Conservation (phyloP, 495 filamentous ascomycete genomes). For the Penicillium longicatenatum region DNA sequence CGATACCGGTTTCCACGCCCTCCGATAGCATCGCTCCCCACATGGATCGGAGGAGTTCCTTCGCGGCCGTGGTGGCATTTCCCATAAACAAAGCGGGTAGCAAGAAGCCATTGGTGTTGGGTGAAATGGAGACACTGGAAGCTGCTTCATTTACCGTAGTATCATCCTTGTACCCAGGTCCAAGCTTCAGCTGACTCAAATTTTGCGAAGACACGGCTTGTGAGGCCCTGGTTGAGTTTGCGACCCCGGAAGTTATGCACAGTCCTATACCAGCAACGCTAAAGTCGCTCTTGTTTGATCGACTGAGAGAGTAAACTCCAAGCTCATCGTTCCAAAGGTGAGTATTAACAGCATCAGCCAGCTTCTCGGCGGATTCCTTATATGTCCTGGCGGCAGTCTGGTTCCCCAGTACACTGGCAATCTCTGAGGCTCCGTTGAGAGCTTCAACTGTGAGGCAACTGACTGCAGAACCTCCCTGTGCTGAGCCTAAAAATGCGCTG, state of each 20-base stretch:
- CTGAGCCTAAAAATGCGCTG: slow-evolving; percentile 1
- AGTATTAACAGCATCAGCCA: slow-evolving; percentile 25
- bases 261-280: slow-evolving; percentile 27
- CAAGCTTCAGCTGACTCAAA: slow-evolving; percentile 5
- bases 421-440: slow-evolving; percentile 15
- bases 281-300: slow-evolving; percentile 17
- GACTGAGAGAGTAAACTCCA: slow-evolving; percentile 26
- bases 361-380: not conserved
- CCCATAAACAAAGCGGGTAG: slow-evolving; percentile 16
- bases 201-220: slow-evolving; percentile 12
- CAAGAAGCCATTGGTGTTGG: slow-evolving; percentile 22
- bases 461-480: slow-evolving; percentile 1
- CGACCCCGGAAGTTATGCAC: slow-evolving; percentile 29
- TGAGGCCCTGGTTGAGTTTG: slow-evolving; percentile 13
- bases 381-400: slow-evolving; percentile 3
- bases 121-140: slow-evolving; percentile 14
- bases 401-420: slow-evolving; percentile 9
- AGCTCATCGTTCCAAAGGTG: slow-evolving; percentile 28
- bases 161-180: slow-evolving; percentile 20
- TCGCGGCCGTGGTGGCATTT: slow-evolving; percentile 28
- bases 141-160: not conserved
- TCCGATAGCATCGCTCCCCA: slow-evolving; percentile 25
- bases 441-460: slow-evolving; percentile 11
- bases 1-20: slow-evolving; percentile 3
- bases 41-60: slow-evolving; percentile 1